Evolutionary conservation across 768 basidiomycete species (phyloP).

Genomic region (Lactarius vividus): DNA sequence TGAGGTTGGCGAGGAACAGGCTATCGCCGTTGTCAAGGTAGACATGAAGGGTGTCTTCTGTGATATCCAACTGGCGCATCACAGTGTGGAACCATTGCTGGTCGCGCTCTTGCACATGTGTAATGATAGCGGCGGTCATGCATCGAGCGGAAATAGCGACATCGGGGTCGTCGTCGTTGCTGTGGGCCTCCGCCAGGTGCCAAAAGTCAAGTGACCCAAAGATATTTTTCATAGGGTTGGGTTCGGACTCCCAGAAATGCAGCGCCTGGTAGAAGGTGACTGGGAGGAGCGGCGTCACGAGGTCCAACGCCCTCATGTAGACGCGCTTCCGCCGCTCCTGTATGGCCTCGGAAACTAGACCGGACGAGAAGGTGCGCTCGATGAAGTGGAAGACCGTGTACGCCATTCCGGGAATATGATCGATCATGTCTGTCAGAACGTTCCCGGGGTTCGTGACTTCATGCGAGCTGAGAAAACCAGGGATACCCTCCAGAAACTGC

Average conservation of each 20-base stretch:
- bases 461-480: conserved; percentile 21
- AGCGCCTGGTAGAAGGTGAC: conserved; percentile 20
- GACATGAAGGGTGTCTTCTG: conserved; percentile 3
- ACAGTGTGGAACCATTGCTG: conserved; percentile 14
- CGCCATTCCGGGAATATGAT: conserved; percentile 17
- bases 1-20: conserved; percentile 22
- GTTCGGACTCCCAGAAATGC: conserved; percentile 15
- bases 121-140: conserved; percentile 15
- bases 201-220: conserved; percentile 18
- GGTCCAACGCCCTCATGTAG: conserved; percentile 15
- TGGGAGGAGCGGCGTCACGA: conserved; percentile 14
- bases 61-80: conserved; percentile 14
- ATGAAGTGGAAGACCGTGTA: conserved; percentile 22
- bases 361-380: conserved; percentile 19
- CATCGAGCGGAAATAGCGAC: conserved; percentile 19
- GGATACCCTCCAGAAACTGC: conserved; percentile 19
- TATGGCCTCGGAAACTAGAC: conserved; percentile 16
- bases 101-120: conserved; percentile 11
- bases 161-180: conserved; percentile 21
- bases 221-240: conserved; percentile 10
- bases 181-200: conserved; percentile 17
- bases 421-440: conserved; percentile 3
- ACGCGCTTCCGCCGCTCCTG: conserved; percentile 16
- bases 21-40: conserved; percentile 21
- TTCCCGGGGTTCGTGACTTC: conserved; percentile 6